Base-by-base conservation (phyloP, 2,329 filamentous ascomycete species). In the Arthrobotrys sinensis region DNA sequence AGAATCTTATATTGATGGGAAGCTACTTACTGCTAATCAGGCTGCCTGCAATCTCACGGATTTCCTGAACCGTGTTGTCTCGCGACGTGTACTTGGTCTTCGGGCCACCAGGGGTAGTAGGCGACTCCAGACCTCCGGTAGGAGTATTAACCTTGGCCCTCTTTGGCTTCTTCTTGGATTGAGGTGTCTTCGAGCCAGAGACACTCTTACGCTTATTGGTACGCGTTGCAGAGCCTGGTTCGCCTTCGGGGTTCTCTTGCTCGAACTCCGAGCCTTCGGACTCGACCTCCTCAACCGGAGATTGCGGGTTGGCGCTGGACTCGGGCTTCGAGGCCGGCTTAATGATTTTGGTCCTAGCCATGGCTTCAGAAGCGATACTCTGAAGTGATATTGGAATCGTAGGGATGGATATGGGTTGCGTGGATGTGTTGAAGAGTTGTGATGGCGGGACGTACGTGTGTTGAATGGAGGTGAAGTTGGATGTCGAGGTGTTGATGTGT, bases 381-480 rank as follows among this genome's bases (percentile, higher is more conserved):
- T 36, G 21, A 38, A 52, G 45, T 32, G 57, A 62, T 75, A 32
- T 48, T 36, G 50, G 50, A 43, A 73, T 63, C 53, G 43, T 53
- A 66, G 28, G 73, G 52, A 63, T 52, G 50, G 48, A 65, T 52
- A 66, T 55, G 65, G 55, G 72, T 69, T 77, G 60, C 21, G 60
- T 60, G 53, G 70, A 75, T 75, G 73, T 77, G 73, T 77, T 77
- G 73, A 77, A 71, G 73, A 77, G 66, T 76, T 76, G 72, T 69
- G 72, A 76, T 76, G 57, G 73, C n/a, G 60, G 73, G 55, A 71
- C 73, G 73, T 53, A 77, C 73, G 73, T 76, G 73, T 71, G 73
- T 77, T 77, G 73, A 67, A 67, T 38, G 70, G 70, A 38, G 60
- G 62, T 70, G 65, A 68, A 76, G 71, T 55, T 64, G 73, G 73